These are phyloP conservation scores for Xylaria sp. DNA, from an alignment of 495 filamentous ascomycete genomes.

Conservation along the genomic window DNA sequence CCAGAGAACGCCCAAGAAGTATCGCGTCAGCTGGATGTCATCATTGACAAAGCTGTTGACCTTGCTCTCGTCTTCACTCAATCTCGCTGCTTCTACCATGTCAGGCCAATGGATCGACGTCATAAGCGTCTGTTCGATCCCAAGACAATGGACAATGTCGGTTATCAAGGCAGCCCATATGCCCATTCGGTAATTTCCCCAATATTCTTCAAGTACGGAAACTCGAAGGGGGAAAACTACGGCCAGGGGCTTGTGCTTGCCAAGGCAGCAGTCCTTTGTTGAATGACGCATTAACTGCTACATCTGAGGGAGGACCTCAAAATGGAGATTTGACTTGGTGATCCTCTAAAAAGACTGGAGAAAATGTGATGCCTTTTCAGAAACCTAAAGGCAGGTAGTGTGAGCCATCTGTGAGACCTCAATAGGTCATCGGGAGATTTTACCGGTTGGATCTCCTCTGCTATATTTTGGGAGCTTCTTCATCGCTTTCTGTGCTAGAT, in stretches of 20 bases:
- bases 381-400: neutral
- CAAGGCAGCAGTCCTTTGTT: neutral
- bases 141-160: neutral
- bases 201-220: neutral
- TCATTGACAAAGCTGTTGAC: slow-evolving; percentile 1
- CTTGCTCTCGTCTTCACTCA: neutral
- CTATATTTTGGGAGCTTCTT: neutral
- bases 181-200: neutral
- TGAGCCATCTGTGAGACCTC: neutral
- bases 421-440: neutral
- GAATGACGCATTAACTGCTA: neutral
- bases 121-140: neutral
- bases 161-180: neutral
- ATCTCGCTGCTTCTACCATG: neutral
- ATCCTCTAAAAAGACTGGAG: neutral
- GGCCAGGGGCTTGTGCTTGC: neutral
- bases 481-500: neutral
- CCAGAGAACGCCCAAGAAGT: neutral
- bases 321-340: neutral
- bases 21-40: neutral
- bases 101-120: neutral
- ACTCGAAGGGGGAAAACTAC: slow-evolving; percentile 14
- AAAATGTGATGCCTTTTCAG: neutral
- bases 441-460: neutral
- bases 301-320: neutral